Base-by-base conservation (phyloP, 257 asterid species). In the Solanum gandarillasii region DNA sequence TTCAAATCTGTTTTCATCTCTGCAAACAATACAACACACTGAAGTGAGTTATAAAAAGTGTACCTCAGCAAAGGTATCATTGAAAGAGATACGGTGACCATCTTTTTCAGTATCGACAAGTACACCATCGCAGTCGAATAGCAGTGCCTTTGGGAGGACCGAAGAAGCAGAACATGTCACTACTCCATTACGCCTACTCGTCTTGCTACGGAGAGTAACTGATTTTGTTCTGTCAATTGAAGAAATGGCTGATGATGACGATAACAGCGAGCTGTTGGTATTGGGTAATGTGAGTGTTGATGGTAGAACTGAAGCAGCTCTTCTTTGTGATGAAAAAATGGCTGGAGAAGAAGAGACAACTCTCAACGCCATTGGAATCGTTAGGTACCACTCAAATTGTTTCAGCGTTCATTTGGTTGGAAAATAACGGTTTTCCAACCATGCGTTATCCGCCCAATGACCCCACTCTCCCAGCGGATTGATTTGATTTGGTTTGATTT, bases 41-140 rank as follows among this genome's bases (percentile, higher is more conserved):
- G 27, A 36, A 62, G 48, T 31, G 87, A 84, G 55, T 12, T 34
- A 20, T 20, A 16, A 39, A 2, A 5, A 7, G 67, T 16, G 67
- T 90, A 95, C 99, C 91, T 95, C 98, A 89, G 93, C 93, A 89
- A 97, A 97, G 83, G 99, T 95, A 86, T 97, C 98, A 84, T 97
- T 97, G 93, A 97, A 97, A 9, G 99, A 97, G 83, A 97, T 92
- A 48, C 99, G 98, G 75, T 97, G 99, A 5, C 99, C 99, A 86
- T 97, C 99, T 93, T 95, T 97, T 96, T 97, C 98, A 5, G 99
- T 97, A 87, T 97, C 99, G 2, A 97, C 99, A 91, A 97, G 94
- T 46, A 97, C 99, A 41, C 99, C 99, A 88, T 97, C 99, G 85
- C 99, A 97, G 88, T 97, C 99, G 90, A 97, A 95, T 89, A 97